These are phyloP conservation scores for Trametopsis cervina DNA, from an alignment of 768 basidiomycete genomes.

Conservation along the genomic window DNA sequence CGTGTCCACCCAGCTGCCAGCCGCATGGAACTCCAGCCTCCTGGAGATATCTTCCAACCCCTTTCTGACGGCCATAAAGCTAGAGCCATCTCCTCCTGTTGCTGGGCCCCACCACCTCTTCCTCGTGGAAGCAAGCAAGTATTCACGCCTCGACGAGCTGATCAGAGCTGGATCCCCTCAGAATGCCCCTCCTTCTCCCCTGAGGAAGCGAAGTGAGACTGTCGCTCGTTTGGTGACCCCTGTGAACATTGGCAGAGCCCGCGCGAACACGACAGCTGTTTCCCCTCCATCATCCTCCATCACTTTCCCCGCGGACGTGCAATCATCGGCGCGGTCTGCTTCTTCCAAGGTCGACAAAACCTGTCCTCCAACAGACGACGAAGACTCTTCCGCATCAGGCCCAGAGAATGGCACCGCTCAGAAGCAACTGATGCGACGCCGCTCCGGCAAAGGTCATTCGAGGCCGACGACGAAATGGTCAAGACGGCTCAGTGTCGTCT, in stretches of 20 bases:
- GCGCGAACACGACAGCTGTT: slow-evolving; percentile 1
- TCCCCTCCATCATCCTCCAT: neutral
- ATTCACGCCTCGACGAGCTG: slow-evolving; percentile 44
- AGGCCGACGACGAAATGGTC: neutral
- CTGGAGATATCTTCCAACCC: slow-evolving; percentile 38
- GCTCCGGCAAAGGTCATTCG: neutral
- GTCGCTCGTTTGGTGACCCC: neutral
- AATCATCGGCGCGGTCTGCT: neutral
- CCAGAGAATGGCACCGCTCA: neutral
- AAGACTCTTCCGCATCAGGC: too few species aligned
- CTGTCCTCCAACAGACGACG: too few species aligned
- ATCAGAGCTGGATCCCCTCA: slow-evolving; percentile 44
- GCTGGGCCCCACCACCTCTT: slow-evolving; percentile 44
- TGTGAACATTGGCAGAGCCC: neutral
- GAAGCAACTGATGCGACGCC: neutral
- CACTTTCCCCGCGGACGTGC: neutral
- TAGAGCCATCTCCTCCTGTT: slow-evolving; percentile 27
- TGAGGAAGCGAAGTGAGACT: neutral
- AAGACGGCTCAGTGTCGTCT: neutral
- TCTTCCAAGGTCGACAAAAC: too few species aligned
- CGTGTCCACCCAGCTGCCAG: slow-evolving; percentile 47
- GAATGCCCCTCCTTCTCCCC: neutral
- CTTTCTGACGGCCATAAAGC: slow-evolving; percentile 36
- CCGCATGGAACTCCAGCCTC: slow-evolving; percentile 51
- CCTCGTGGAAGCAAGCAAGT: slow-evolving; percentile 47